These are phyloP conservation scores for Metschnikowia gruessii DNA, from an alignment of 805 yeast species.

Conservation along the genomic window DNA sequence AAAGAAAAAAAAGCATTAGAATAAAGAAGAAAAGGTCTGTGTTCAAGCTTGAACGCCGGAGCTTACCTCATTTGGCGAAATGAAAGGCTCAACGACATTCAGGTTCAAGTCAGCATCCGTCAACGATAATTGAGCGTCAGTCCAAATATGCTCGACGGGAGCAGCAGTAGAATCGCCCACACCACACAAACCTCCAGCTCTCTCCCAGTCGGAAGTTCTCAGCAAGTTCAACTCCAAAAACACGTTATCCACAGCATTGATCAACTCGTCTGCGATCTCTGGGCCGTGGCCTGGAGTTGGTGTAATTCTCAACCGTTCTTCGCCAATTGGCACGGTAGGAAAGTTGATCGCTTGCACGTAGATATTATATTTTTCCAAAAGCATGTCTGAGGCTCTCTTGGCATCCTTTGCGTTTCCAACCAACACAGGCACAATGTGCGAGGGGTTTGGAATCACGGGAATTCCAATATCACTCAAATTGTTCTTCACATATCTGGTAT, in stretches of 20 bases:
- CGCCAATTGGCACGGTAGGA: slow-evolving; percentile 96
- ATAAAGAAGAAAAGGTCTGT: no score
- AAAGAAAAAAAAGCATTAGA: no score
- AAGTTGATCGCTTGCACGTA: slow-evolving; percentile 98
- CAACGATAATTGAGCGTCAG: slow-evolving; percentile 69
- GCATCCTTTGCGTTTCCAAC: slow-evolving; percentile 95
- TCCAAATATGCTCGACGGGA: slow-evolving; percentile 74
- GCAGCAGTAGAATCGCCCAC: slow-evolving; percentile 61
- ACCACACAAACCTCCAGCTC: slow-evolving; percentile 85
- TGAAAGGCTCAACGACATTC: slow-evolving; percentile 62
- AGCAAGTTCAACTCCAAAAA: slow-evolving; percentile 72
- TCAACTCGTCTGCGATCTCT: slow-evolving; percentile 69
- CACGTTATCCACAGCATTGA: slow-evolving; percentile 76
- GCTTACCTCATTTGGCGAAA: slow-evolving; percentile 63
- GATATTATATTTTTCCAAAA: slow-evolving; percentile 78
- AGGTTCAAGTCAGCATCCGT: slow-evolving; percentile 61
- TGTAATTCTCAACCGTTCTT: slow-evolving; percentile 95
- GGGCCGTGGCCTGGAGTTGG: slow-evolving; percentile 96
- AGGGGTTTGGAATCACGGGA: slow-evolving; percentile 96
- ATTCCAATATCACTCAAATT: slow-evolving; percentile 68
- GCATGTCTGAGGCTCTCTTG: slow-evolving; percentile 83
- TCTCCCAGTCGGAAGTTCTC: slow-evolving; percentile 74
- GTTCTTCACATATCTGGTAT: slow-evolving; percentile 80
- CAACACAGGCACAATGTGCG: slow-evolving; percentile 93
- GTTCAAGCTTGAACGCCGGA: slow-evolving; percentile 50